Evolutionary conservation across 345 rosid species (phyloP).

Genomic region (Leavenworthia alabamica): DNA sequence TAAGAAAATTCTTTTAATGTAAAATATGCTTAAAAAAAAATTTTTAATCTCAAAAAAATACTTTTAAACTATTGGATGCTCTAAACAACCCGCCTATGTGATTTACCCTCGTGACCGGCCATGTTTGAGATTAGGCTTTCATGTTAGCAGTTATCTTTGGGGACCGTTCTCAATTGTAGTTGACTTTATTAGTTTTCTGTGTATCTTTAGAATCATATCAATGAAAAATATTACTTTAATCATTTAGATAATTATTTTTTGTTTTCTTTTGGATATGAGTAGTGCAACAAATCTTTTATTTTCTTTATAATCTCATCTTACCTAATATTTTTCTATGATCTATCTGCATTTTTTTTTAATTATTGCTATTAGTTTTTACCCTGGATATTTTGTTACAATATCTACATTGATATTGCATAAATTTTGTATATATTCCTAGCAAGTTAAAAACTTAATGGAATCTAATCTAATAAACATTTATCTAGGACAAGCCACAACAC

Average conservation of each 20-base stretch:
- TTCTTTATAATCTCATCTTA: not conserved
- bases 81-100: too few species aligned
- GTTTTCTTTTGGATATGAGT: not conserved
- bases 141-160: too few species aligned
- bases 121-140: too few species aligned
- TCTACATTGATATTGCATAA: too few species aligned
- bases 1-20: too few species aligned
- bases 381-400: too few species aligned
- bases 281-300: not conserved
- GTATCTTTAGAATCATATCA: not conserved
- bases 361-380: too few species aligned
- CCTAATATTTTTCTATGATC: not conserved
- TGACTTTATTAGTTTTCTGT: not conserved
- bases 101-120: too few species aligned
- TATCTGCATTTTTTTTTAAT: too few species aligned
- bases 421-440: not conserved
- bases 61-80: too few species aligned
- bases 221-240: not conserved
- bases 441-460: not conserved
- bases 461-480: not conserved
- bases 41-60: too few species aligned
- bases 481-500: not conserved
- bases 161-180: conserved; percentile 1
- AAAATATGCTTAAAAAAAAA: too few species aligned
- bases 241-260: not conserved